Conservation (phyloP, 108 stramenopile species). For the Hondaea fermentalgiana region DNA sequence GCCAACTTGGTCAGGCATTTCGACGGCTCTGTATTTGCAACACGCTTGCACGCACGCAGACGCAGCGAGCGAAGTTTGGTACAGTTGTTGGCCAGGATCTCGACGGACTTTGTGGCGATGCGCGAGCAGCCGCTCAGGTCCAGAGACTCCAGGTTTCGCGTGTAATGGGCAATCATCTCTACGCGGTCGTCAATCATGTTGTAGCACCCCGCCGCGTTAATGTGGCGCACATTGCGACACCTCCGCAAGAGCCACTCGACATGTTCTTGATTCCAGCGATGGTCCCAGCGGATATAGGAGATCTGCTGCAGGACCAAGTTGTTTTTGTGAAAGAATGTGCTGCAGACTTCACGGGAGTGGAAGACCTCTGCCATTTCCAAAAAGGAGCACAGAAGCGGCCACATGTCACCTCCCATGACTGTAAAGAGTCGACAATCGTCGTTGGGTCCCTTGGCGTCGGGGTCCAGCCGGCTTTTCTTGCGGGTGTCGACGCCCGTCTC, state of each 20-base stretch:
- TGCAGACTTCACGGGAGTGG: not conserved
- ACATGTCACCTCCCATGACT: slow-evolving; percentile 10
- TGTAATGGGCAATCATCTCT: not conserved
- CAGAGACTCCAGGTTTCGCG: not conserved
- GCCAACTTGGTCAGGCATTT: not conserved
- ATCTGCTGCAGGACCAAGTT: not conserved
- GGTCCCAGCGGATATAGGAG: not conserved
- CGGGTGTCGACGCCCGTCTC: not conserved
- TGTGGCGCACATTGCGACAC: not conserved
- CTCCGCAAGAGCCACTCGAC: not conserved
- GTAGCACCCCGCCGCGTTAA: not conserved
- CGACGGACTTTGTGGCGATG: not conserved
- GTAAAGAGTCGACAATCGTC: not conserved
- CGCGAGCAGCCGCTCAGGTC: slow-evolving; percentile 9
- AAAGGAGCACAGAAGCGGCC: not conserved
- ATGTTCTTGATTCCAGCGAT: not conserved
- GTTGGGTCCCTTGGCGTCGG: not conserved
- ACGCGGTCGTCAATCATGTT: not conserved
- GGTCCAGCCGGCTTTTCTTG: not conserved
- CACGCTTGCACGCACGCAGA: not conserved
- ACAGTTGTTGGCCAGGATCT: not conserved
- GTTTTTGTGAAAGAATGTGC: not conserved
- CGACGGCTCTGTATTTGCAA: not conserved
- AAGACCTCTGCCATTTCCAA: not conserved
- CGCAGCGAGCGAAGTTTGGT: not conserved